phyloP scores from a whole-genome alignment of 108 stramenopile species.

The Aureococcus anophagefferens region DNA sequence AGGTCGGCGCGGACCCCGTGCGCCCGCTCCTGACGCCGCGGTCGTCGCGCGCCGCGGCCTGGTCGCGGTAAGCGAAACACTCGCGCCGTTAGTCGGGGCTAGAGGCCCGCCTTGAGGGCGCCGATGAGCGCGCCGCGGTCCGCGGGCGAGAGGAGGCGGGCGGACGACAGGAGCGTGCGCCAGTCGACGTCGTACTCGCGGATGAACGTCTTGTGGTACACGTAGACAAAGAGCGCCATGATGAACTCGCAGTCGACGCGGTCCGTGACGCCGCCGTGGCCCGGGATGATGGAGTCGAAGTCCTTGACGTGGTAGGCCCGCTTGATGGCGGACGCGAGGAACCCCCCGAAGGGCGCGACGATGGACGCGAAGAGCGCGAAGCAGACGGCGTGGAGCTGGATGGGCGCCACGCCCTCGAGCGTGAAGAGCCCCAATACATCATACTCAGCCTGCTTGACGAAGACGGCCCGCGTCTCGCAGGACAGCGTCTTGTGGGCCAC shows the following conservation, averaged over 20 bases:
- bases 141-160: conserved; percentile 19
- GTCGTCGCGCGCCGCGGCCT: no score
- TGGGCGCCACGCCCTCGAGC: conserved; percentile 53
- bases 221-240: conserved; percentile 89
- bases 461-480: conserved; percentile 49
- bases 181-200: conserved; percentile 16
- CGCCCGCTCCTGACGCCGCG: no score
- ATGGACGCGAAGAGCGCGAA: conserved; percentile 66
- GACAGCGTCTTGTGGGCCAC: conserved; percentile 53
- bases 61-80: no score
- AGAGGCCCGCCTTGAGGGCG: neutral
- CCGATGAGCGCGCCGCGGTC: conserved; percentile 22
- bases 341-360: conserved; percentile 90
- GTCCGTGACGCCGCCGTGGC: conserved; percentile 89
- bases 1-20: no score
- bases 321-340: conserved; percentile 84
- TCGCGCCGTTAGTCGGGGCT: no score
- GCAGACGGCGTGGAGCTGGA: conserved; percentile 71
- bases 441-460: conserved; percentile 23
- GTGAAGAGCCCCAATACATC: neutral
- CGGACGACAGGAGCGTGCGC: conserved; percentile 11
- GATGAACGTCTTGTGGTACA: conserved; percentile 90
- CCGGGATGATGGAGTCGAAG: conserved; percentile 77
- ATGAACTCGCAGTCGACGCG: conserved; percentile 97
- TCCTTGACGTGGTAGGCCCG: conserved; percentile 84